phyloP scores from a whole-genome alignment of 2,329 filamentous ascomycete species.

The Akanthomyces uredinophilus region DNA sequence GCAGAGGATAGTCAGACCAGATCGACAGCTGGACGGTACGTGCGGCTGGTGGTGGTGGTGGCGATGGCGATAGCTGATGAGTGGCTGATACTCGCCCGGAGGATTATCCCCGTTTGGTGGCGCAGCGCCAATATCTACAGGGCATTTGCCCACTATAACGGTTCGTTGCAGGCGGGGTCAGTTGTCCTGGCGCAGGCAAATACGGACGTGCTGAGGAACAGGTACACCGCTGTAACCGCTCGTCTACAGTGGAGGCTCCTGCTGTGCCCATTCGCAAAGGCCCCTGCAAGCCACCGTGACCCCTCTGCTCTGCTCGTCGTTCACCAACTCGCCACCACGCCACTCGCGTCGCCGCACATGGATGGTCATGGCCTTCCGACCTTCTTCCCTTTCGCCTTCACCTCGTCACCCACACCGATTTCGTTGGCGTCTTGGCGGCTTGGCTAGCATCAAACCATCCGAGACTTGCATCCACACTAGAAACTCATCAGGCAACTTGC shows the following conservation, averaged over 20 bases:
- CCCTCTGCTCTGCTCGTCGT: no score
- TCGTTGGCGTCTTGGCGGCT: not conserved
- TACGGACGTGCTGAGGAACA: no score
- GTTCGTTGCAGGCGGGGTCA: not conserved
- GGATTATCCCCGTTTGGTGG: not conserved
- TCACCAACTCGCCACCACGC: no score
- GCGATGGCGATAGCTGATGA: not conserved
- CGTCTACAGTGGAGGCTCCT: not conserved
- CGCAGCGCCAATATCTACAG: not conserved
- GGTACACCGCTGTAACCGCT: not conserved
- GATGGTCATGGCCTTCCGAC: no score
- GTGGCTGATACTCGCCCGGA: not conserved
- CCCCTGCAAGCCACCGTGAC: not conserved
- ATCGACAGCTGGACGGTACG: not conserved
- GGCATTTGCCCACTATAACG: not conserved
- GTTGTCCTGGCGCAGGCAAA: no score
- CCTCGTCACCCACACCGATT: not conserved
- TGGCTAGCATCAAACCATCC: not conserved
- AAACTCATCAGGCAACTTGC: not conserved
- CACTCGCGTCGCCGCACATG: not conserved
- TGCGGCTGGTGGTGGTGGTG: not conserved
- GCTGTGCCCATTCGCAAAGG: not conserved
- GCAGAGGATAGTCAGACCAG: not conserved
- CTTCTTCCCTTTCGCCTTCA: not conserved
- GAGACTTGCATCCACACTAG: conserved; percentile 1